Conservation (phyloP, 352 stramenopile genomes). For the Hyaloperonospora brassicae region DNA sequence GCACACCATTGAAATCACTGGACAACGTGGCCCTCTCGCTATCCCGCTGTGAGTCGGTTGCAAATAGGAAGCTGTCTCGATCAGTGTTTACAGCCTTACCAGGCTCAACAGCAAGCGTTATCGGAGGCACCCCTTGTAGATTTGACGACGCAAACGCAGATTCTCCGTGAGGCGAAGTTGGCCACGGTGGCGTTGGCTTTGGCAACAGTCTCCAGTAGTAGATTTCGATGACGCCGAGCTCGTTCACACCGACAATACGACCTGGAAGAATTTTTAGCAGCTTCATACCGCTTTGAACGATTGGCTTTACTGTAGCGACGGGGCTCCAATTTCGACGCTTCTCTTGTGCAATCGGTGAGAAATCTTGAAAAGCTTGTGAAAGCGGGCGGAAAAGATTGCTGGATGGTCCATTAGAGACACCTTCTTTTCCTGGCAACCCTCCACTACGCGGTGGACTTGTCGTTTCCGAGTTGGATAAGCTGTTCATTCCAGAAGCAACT, state of each 20-base stretch:
- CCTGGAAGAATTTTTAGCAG: slow-evolving; percentile 70
- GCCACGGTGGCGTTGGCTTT: slow-evolving; percentile 28
- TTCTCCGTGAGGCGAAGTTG: slow-evolving; percentile 4
- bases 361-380: slow-evolving; percentile 58
- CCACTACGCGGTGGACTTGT: slow-evolving; percentile 10
- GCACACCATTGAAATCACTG: slow-evolving; percentile 1
- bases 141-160: slow-evolving; percentile 15
- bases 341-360: slow-evolving; percentile 43
- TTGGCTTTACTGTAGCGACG: slow-evolving; percentile 46
- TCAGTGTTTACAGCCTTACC: slow-evolving; percentile 8
- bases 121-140: slow-evolving; percentile 6
- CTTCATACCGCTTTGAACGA: slow-evolving; percentile 46
- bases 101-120: slow-evolving; percentile 12
- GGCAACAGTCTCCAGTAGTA: slow-evolving; percentile 77
- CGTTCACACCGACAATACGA: slow-evolving; percentile 72
- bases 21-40: slow-evolving; percentile 16
- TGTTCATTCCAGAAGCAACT: slow-evolving; percentile 2
- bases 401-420: slow-evolving; percentile 3
- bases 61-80: slow-evolving; percentile 12
- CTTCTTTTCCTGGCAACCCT: slow-evolving; percentile 9
- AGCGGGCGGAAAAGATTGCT: slow-evolving; percentile 41
- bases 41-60: slow-evolving; percentile 8
- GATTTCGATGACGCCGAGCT: slow-evolving; percentile 78
- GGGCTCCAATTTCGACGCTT: slow-evolving; percentile 52
- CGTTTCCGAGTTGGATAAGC: slow-evolving; percentile 11